These are phyloP conservation scores for Alternaria metachromatica DNA, from an alignment of 2,329 filamentous ascomycete genomes.

Conservation along the genomic window DNA sequence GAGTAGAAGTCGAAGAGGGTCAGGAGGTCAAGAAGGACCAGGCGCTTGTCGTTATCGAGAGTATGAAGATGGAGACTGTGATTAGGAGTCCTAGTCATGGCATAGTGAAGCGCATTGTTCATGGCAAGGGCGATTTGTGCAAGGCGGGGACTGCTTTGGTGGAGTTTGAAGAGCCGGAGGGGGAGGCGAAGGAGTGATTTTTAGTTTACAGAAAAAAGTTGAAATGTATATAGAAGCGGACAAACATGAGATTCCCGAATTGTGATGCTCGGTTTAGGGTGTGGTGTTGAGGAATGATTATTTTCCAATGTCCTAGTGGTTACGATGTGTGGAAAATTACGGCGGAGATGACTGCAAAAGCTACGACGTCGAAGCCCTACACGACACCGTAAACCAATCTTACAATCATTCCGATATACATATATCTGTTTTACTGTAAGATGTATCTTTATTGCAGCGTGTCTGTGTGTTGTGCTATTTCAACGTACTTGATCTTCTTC, in stretches of 20 bases:
- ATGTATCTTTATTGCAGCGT: too few relatives aligned
- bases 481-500: too few relatives aligned
- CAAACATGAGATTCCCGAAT: neutral
- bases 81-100: constrained; percentile 59
- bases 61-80: constrained; percentile 64
- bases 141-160: constrained; percentile 56
- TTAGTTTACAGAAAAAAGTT: neutral
- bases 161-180: constrained; percentile 35
- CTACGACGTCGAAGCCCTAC: too few relatives aligned
- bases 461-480: too few relatives aligned
- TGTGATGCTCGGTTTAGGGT: neutral
- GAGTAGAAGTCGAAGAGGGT: constrained; percentile 85
- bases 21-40: constrained; percentile 84
- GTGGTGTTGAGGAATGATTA: neutral
- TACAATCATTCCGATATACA: too few relatives aligned
- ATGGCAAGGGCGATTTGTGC: constrained; percentile 53
- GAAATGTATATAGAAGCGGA: neutral
- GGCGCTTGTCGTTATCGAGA: constrained; percentile 74
- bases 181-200: neutral
- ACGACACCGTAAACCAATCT: too few relatives aligned
- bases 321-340: too few relatives aligned
- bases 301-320: neutral
- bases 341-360: too few relatives aligned
- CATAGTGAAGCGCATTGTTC: constrained; percentile 56
- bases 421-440: too few relatives aligned